phyloP scores from a whole-genome alignment of 495 filamentous ascomycete species.

The Penicillium pancosmium region DNA sequence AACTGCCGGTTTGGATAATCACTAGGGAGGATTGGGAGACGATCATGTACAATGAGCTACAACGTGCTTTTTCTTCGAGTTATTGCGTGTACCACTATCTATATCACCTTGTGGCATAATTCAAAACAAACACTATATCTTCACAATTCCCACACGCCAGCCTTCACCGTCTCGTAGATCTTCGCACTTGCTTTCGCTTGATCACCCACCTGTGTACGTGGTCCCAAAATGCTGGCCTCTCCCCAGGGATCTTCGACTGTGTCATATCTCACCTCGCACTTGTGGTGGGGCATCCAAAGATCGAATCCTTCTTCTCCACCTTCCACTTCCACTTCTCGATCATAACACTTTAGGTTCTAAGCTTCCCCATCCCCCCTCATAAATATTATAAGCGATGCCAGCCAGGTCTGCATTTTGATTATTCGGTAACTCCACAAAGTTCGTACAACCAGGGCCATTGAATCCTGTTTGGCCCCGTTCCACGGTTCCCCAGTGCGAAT shows the following conservation, averaged over 20 bases:
- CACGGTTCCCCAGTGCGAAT: constrained; percentile 22
- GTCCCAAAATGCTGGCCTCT: not conserved
- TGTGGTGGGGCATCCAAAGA: not conserved
- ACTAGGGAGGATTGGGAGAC: constrained; percentile 18
- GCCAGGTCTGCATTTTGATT: not conserved
- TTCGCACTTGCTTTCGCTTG: not conserved
- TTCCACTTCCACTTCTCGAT: no score
- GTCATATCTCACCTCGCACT: not conserved
- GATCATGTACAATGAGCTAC: constrained; percentile 35
- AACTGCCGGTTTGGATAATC: constrained; percentile 26
- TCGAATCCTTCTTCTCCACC: not conserved
- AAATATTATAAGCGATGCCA: no score
- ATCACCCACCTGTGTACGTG: not conserved
- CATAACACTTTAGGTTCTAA: no score
- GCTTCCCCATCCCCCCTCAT: no score
- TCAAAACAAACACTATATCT: constrained; percentile 11
- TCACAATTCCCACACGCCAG: no score
- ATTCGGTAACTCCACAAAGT: not conserved
- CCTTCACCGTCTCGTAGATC: not conserved
- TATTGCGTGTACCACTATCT: constrained; percentile 26
- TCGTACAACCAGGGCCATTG: constrained; percentile 8
- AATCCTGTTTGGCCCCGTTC: constrained; percentile 14
- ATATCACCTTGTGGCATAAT: constrained; percentile 25
- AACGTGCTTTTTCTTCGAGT: constrained; percentile 16
- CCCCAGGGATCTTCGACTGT: not conserved